Evolutionary conservation across 1,139 yeast species (phyloP), one percentile per base, ranked within the genome.

Genomic region (Zhuliangozyma blackwelliae): DNA sequence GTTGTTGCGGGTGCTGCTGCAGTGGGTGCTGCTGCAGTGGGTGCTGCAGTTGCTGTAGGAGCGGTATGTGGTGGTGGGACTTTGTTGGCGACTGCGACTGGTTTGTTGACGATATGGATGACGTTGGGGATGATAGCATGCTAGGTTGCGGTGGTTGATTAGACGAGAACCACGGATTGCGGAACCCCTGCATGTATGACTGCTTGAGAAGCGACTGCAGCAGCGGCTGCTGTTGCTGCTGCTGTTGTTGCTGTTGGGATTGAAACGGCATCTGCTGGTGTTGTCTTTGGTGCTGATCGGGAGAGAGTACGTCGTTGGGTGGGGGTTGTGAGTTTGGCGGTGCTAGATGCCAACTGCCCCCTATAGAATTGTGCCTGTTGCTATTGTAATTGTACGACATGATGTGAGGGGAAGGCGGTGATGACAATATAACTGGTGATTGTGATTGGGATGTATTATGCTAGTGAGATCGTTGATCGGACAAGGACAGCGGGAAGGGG

Each of bases 151-250:
- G 48, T 7, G 50, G 40, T 25, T 44, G 51, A n/a, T 38, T 47
- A 19, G 63, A 52, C 27, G 65, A 59, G 47, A 57, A 68, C 75
- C 75, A 70, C 3, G 75, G 76, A 41, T 70, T 69, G 35, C 75
- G 51, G 47, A 70, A 70, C 13, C 73, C 73, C 19, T 40, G 41
- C 32, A 37, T 38, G 30, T 39, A 45, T 35, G 31, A 43, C 39
- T 27, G 39, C 40, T 31, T 29, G 30, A n/a, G 26, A 28, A 27
- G 50, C 40, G 25, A 38, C 26, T 42, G 57, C 31, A 37, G 50
- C 33, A 26, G 44, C 29, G 40, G 49, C 32, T 44, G 35, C 29
- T 26, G 45, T 33, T 39, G 47, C 16, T 16, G 16, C 16, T 16
- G 16, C 16, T 16, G 16, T 16, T 16, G 16, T 16, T 16, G 16